Evolutionary conservation across 2,329 filamentous ascomycete species (phyloP).

Genomic region (Aspergillus sp.): DNA sequence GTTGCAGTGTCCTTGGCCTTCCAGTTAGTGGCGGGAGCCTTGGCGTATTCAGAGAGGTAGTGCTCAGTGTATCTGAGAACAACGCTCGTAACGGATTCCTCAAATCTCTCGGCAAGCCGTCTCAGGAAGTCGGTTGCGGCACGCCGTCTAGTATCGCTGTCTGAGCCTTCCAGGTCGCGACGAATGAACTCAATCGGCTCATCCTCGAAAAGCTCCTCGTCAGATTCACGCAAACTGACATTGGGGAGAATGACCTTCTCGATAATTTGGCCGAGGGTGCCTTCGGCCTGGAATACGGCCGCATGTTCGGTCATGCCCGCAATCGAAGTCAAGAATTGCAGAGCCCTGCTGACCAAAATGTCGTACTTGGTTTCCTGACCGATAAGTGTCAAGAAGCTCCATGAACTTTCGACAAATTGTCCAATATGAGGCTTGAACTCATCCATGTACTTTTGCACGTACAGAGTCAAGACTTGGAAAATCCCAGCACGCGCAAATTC

Average conservation of each 20-base stretch:
- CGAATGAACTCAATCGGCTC: constrained; percentile 98
- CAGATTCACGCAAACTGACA: constrained; percentile 84
- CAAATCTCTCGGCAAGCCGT: constrained; percentile 85
- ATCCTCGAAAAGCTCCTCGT: constrained; percentile 95
- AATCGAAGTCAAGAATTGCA: constrained; percentile 92
- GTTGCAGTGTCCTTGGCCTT: constrained; percentile 98
- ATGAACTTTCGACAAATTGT: constrained; percentile 85
- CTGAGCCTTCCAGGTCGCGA: constrained; percentile 90
- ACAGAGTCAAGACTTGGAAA: constrained; percentile 85
- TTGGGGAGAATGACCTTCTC: constrained; percentile 97
- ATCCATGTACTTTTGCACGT: constrained; percentile 93
- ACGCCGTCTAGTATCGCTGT: constrained; percentile 87
- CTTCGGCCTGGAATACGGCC: constrained; percentile 78
- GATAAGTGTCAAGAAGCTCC: constrained; percentile 84
- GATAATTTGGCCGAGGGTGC: constrained; percentile 79
- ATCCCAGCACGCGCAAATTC: constrained; percentile 92
- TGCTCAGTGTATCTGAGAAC: constrained; percentile 84
- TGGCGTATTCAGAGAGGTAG: constrained; percentile 74
- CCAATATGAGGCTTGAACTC: constrained; percentile 79
- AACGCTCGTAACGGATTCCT: constrained; percentile 79
- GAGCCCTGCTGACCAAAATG: constrained; percentile 85
- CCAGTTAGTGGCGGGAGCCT: constrained; percentile 73
- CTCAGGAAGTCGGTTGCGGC: constrained; percentile 94
- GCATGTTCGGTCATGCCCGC: constrained; percentile 77
- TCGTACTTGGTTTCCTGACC: constrained; percentile 92